phyloP scores from a whole-genome alignment of 768 basidiomycete genomes.

The Chalciporus sphaerocephalus region DNA sequence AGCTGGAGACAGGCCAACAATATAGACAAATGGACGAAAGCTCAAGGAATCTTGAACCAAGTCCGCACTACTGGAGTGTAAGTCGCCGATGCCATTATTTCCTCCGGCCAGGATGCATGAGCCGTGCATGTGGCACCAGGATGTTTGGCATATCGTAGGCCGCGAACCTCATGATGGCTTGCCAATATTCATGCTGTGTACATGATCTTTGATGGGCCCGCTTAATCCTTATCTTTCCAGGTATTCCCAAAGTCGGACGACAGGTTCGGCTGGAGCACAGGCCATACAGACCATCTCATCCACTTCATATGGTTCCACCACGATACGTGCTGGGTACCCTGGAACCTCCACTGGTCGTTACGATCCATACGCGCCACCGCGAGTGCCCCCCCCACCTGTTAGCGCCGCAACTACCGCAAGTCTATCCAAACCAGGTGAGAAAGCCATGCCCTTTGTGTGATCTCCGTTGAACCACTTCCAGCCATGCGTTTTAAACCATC shows the following conservation, averaged over 20 bases:
- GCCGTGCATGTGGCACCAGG: slow-evolving; percentile 8
- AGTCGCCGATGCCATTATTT: slow-evolving; percentile 35
- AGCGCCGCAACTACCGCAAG: slow-evolving; percentile 32
- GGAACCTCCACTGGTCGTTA: slow-evolving; percentile 42
- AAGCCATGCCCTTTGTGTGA: slow-evolving; percentile 12
- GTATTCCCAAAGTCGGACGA: slow-evolving; percentile 25
- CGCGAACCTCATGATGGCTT: slow-evolving; percentile 5
- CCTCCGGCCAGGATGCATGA: slow-evolving; percentile 7
- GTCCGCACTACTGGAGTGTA: slow-evolving; percentile 64
- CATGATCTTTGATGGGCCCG: slow-evolving; percentile 15
- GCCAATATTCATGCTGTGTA: not conserved
- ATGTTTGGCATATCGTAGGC: slow-evolving; percentile 4
- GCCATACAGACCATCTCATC: slow-evolving; percentile 20
- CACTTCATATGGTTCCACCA: slow-evolving; percentile 19
- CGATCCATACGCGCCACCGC: slow-evolving; percentile 64
- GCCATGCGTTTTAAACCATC: slow-evolving; percentile 76
- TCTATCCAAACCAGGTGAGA: slow-evolving; percentile 27
- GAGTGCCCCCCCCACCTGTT: slow-evolving; percentile 38
- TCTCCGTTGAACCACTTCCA: slow-evolving; percentile 27
- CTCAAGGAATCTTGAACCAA: slow-evolving; percentile 61
- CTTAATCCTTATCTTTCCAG: slow-evolving; percentile 19
- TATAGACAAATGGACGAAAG: slow-evolving; percentile 65
- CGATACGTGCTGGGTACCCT: slow-evolving; percentile 18
- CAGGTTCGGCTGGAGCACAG: slow-evolving; percentile 24
- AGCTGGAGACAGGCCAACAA: slow-evolving; percentile 53